Evolutionary conservation across 2,329 filamentous ascomycete genomes (phyloP), one percentile per base, ranked within the genome.

Genomic region (Rosellinia necatrix): DNA sequence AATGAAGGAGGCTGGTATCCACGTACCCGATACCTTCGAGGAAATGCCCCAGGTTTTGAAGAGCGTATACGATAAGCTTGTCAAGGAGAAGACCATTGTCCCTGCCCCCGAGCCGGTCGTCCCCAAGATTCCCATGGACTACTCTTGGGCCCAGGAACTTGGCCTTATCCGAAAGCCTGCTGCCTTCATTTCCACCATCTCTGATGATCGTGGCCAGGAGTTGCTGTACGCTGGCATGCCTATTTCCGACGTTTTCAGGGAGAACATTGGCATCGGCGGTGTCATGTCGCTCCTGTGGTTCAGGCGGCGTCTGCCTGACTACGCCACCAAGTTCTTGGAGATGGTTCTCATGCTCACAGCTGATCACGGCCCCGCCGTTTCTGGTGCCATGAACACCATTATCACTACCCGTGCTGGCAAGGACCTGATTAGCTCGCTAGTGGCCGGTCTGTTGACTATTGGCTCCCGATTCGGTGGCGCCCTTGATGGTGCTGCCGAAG

Each of bases 301-400:
- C 92, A 93, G 94, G 72, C 92, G 94, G 78, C 90, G 94, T 73
- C 89, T 99, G 62, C 94, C 94, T 63, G 82, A 89, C 72, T 97
- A 97, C 75, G 94, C 94, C 72, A 96, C 91, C 84, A 96, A 96
- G 81, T 99, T 99, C 85, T 81, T 99, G 68, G 94, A 99, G 84
- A 99, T 99, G 94, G 94, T 99, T 66, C 93, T 99, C 76, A 99
- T 99, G 94, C 87, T 99, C 73, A 99, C 94, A 73, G 94, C 94
- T 70, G 94, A 99, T 74, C 94, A 99, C 87, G 94, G 94, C 78
- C 94, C 94, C 51, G 94, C 94, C 69, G 94, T 99, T 69, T 99
- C 94, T 69, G 94, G 94, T 85, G 94, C 94, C 76, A 99, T 99
- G 94, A 99, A 99, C 88, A 99, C 94, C 75, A 99, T 99, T 76